These are phyloP conservation scores for Arctium lappa DNA, from an alignment of 129 eudicot species.

Conservation along the genomic window DNA sequence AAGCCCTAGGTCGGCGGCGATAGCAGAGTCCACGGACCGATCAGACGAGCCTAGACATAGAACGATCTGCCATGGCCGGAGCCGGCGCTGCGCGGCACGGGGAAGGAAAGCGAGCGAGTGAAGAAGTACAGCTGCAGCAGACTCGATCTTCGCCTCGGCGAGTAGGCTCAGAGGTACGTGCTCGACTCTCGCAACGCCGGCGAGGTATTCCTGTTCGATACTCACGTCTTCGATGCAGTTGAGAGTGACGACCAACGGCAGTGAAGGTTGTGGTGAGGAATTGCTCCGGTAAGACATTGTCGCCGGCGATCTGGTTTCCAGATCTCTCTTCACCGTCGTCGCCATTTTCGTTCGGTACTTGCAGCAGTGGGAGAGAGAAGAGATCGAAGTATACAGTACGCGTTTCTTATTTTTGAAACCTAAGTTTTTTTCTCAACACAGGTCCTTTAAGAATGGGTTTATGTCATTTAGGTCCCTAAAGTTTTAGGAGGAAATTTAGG, in stretches of 20 bases:
- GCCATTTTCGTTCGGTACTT: constrained; percentile 22
- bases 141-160: constrained; percentile 68
- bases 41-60: constrained; percentile 97
- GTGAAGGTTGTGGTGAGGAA: constrained; percentile 27
- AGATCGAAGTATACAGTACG: background rate
- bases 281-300: constrained; percentile 42
- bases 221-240: constrained; percentile 84
- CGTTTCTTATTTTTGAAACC: constrained; percentile 25
- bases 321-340: constrained; percentile 29
- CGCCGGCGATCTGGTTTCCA: constrained; percentile 43
- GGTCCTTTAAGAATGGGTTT: constrained; percentile 18
- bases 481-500: background rate
- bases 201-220: constrained; percentile 65
- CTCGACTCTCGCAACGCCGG: constrained; percentile 74
- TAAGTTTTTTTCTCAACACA: constrained; percentile 13
- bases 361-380: constrained; percentile 10
- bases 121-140: constrained; percentile 86
- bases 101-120: constrained; percentile 97
- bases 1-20: constrained; percentile 85
- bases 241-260: constrained; percentile 76
- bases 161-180: constrained; percentile 83
- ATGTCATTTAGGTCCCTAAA: background rate
- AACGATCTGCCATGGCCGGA: constrained; percentile 89
- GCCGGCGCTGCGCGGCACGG: constrained; percentile 99
- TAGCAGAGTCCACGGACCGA: constrained; percentile 80